Base-by-base conservation (phyloP, 2,329 filamentous ascomycete species). In the Colletotrichum liaoningense region DNA sequence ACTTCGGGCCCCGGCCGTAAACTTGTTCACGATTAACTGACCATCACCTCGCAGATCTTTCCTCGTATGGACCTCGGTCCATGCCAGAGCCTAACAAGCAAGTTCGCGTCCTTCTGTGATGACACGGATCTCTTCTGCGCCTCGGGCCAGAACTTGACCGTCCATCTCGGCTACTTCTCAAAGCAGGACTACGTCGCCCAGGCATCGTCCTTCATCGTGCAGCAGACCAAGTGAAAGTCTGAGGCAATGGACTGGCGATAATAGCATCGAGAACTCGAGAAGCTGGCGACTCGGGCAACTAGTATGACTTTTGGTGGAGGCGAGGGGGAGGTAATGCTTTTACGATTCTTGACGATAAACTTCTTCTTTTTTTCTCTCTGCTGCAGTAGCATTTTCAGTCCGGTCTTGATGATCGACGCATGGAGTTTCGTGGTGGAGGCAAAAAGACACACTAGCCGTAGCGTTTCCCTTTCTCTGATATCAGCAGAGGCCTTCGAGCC, bases 81-180 rank as follows among this genome's bases (percentile, higher is more conserved):
- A 4, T 73, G 71, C 35, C 63, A 57, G 49, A 8, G 16, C 8
- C 22, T 73, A 16, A 57, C 56, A 0, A 49, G 19, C 60, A 65
- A 46, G 26, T 28, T 73, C n/a, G 49, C 30, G 4, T 73, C 71
- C 8, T 73, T 71, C 30, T 73, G 71, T 49, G 71, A 73, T 24
- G 71, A 71, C 14, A 28, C 56, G 5, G 71, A 73, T 42, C 67
- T 73, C 0, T 73, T 73, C 49, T 73, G 71, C 46, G 71, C 71
- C 2, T 73, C 71, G 56, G 71, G 71, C 38, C 56, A 66, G 67
- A 66, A 73, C 56, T 46, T 73, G 26, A 73, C 62, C 3, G 67
- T 71, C 19, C 71, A 73, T 4, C 60, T 73, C 14, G 56, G 71
- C 24, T 73, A 73, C 67, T 73, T 73, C 62, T 62, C 64, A 24